These are phyloP conservation scores for Phoenix roebelenii DNA, from an alignment of 176 grass and related monocot species.

Conservation along the genomic window DNA sequence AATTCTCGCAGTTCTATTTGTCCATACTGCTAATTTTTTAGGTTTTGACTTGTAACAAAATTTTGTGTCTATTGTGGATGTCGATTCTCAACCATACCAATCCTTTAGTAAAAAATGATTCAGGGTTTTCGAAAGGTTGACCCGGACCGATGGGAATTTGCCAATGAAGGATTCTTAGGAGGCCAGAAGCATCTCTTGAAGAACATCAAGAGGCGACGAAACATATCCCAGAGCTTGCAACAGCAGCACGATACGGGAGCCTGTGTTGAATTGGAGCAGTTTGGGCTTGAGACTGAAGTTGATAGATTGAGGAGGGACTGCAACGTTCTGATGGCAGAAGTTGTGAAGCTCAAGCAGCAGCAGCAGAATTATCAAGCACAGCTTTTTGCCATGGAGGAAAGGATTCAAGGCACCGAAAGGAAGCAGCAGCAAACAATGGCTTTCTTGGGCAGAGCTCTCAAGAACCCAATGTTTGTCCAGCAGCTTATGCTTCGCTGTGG, in stretches of 20 bases:
- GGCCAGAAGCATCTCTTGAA: constrained; percentile 39
- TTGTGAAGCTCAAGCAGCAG: constrained; percentile 25
- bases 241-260: not conserved
- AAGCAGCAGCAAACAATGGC: constrained; percentile 23
- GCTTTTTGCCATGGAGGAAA: constrained; percentile 38
- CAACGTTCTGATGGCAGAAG: constrained; percentile 29
- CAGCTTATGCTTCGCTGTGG: constrained; percentile 16
- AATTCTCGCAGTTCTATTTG: too few species aligned
- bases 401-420: constrained; percentile 31
- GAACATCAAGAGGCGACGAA: constrained; percentile 30
- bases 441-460: constrained; percentile 26
- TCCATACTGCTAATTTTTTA: too few species aligned
- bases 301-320: constrained; percentile 26
- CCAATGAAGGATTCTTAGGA: constrained; percentile 32
- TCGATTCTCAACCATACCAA: not conserved
- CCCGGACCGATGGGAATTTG: constrained; percentile 42
- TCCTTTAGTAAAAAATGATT: not conserved
- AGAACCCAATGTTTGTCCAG: constrained; percentile 19
- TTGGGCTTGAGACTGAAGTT: not conserved
- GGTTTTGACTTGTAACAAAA: too few species aligned
- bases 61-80: too few species aligned
- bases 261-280: not conserved
- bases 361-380: constrained; percentile 22
- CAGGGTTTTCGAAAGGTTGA: constrained; percentile 47
- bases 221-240: constrained; percentile 16